Evolutionary conservation across 108 stramenopile species (phyloP).

Genomic region (Stephanodiscus triporus): DNA sequence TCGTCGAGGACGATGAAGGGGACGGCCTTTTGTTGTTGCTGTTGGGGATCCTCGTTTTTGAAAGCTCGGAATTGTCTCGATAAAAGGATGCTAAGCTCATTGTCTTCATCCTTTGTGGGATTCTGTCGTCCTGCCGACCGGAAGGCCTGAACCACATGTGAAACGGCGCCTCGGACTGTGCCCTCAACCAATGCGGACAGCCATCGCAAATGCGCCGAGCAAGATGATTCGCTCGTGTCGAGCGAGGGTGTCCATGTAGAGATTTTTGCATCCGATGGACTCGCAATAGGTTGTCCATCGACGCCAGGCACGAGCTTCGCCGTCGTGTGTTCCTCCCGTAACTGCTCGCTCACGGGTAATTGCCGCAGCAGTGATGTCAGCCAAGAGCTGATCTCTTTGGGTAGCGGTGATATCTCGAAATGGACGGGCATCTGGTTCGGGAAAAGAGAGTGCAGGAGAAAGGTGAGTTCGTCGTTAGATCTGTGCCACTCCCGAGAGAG

Average conservation of each 20-base stretch:
- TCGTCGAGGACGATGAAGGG: slow-evolving; percentile 4
- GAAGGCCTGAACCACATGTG: slow-evolving; percentile 28
- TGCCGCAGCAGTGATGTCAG: slow-evolving; percentile 37
- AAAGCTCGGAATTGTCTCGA: slow-evolving; percentile 14
- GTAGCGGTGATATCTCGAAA: slow-evolving; percentile 29
- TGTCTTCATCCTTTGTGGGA: slow-evolving; percentile 29
- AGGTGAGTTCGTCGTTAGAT: slow-evolving; percentile 8
- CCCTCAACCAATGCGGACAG: slow-evolving; percentile 22
- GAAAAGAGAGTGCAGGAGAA: background rate
- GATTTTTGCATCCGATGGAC: slow-evolving; percentile 6
- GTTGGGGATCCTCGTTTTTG: slow-evolving; percentile 13
- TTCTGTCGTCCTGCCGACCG: slow-evolving; percentile 12
- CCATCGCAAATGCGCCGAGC: slow-evolving; percentile 28
- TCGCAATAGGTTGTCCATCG: slow-evolving; percentile 15
- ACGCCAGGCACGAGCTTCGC: slow-evolving; percentile 28
- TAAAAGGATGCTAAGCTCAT: slow-evolving; percentile 37
- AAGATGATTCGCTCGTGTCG: background rate
- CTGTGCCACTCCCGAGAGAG: slow-evolving; percentile 15
- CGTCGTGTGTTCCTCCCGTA: slow-evolving; percentile 33
- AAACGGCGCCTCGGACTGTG: slow-evolving; percentile 30
- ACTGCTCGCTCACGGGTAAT: slow-evolving; percentile 29
- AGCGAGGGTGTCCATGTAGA: slow-evolving; percentile 15
- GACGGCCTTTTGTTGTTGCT: slow-evolving; percentile 21
- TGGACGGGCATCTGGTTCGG: slow-evolving; percentile 15
- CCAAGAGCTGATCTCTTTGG: slow-evolving; percentile 33